A percentile compares a stretch with the other conserved stretches of the same genome.
Evolutionary conservation across 768 basidiomycete species (phyloP).

Genomic region (Tulasnella sp.): DNA sequence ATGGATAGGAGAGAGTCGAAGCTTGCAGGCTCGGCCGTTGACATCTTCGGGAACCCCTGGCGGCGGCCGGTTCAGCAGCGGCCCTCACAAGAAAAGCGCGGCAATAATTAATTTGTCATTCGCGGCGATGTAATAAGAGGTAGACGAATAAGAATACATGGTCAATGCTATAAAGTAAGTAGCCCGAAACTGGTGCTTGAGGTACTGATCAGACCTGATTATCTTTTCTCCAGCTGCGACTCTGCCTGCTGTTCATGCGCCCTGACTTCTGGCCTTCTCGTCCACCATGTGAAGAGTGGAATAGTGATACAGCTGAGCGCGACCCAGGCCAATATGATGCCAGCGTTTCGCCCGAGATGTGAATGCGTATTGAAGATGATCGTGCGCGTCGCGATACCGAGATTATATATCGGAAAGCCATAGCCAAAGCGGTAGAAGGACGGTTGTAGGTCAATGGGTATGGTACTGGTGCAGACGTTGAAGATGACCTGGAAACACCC

Average conservation of each 20-base stretch:
- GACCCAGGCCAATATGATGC: constrained; percentile 30
- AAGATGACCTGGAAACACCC: constrained; percentile 42
- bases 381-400: constrained; percentile 44
- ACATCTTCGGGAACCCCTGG: no score
- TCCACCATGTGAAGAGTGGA: constrained; percentile 8
- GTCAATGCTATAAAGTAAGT: no score
- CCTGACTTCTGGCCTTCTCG: constrained; percentile 4
- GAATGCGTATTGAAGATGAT: constrained; percentile 60
- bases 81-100: no score
- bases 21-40: no score
- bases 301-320: constrained; percentile 3
- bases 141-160: no score
- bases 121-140: no score
- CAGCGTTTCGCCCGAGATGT: constrained; percentile 30
- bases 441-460: constrained; percentile 41
- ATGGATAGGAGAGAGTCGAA: no score
- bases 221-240: no score
- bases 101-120: no score
- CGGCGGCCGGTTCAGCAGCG: no score
- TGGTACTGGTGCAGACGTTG: constrained; percentile 32
- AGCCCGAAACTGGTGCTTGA: no score
- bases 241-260: background rate
- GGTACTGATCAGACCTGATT: no score
- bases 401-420: constrained; percentile 63
- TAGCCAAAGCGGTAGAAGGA: constrained; percentile 45